phyloP scores from a whole-genome alignment of 495 filamentous ascomycete genomes.

The Cercophora samala region DNA sequence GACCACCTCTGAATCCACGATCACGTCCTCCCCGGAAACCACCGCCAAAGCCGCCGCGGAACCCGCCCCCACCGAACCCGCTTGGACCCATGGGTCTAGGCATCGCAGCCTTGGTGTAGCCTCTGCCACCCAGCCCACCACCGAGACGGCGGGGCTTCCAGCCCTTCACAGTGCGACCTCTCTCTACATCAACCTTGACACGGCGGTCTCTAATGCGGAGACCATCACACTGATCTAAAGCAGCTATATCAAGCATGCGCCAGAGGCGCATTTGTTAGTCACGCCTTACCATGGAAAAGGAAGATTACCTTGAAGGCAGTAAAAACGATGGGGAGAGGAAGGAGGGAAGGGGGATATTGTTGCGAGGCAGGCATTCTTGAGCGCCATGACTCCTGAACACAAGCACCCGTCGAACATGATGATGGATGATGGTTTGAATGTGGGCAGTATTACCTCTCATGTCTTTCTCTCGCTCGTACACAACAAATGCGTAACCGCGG shows the following conservation, averaged over 20 bases:
- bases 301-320: conserved; percentile 33
- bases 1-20: conserved; percentile 57
- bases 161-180: conserved; percentile 88
- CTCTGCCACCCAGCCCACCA: conserved; percentile 86
- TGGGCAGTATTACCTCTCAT: conserved; percentile 85
- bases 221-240: conserved; percentile 66
- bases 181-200: conserved; percentile 92
- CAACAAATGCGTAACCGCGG: conserved; percentile 92
- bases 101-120: conserved; percentile 82
- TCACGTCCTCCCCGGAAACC: conserved; percentile 50
- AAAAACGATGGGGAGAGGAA: conserved; percentile 20
- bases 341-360: conserved; percentile 19
- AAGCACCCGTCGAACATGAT: conserved; percentile 24
- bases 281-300: conserved; percentile 47
- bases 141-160: conserved; percentile 93
- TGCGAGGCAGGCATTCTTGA: conserved; percentile 49
- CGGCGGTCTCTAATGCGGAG: conserved; percentile 88
- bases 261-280: conserved; percentile 54
- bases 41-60: conserved; percentile 57
- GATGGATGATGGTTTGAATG: conserved; percentile 36
- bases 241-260: conserved; percentile 55
- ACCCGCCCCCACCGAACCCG: conserved; percentile 63
- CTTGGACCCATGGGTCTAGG: conserved; percentile 70
- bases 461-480: conserved; percentile 95
- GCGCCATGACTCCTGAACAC: conserved; percentile 46